A percentile compares a stretch with the other conserved stretches of the same genome.
Conservation (phyloP, 2,329 filamentous ascomycete genomes). For the Curvularia spicifera region DNA sequence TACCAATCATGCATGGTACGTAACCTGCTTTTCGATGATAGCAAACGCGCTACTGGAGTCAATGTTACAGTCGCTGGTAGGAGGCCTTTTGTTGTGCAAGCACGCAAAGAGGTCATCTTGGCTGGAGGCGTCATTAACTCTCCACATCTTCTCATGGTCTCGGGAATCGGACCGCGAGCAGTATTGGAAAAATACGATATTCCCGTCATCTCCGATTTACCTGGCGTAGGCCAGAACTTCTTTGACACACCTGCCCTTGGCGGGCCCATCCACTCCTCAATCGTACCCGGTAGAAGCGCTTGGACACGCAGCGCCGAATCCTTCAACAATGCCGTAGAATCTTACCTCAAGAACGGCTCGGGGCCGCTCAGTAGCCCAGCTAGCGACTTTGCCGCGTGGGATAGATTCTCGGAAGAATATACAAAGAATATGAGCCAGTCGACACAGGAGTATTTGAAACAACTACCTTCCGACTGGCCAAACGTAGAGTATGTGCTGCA, state of each 20-base stretch:
- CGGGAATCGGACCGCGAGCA: conserved; percentile 13
- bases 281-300: conserved; percentile 11
- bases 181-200: conserved; percentile 9
- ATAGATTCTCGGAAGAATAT: conserved; percentile 4
- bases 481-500: conserved; percentile 12
- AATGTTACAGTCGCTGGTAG: conserved; percentile 13
- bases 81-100: conserved; percentile 8
- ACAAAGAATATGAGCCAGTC: conserved; percentile 12
- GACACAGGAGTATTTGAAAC: conserved; percentile 5
- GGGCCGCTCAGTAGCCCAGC: conserved; percentile 15
- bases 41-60: conserved; percentile 10
- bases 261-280: conserved; percentile 7
- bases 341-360: conserved; percentile 12
- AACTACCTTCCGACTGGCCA: conserved; percentile 12
- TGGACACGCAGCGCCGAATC: conserved; percentile 8
- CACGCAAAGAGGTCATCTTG: conserved; percentile 13
- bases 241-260: conserved; percentile 11
- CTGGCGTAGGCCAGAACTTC: conserved; percentile 12
- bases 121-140: conserved; percentile 10
- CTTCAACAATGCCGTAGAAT: conserved; percentile 7
- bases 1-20: conserved; percentile 16
- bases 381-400: conserved; percentile 15
- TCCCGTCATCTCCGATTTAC: conserved; percentile 9
- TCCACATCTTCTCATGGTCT: conserved; percentile 14
- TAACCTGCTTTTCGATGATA: conserved; percentile 11